These are phyloP conservation scores for Circinella umbellata DNA, from an alignment of 371 early-diverging fungal genomes.

Conservation along the genomic window DNA sequence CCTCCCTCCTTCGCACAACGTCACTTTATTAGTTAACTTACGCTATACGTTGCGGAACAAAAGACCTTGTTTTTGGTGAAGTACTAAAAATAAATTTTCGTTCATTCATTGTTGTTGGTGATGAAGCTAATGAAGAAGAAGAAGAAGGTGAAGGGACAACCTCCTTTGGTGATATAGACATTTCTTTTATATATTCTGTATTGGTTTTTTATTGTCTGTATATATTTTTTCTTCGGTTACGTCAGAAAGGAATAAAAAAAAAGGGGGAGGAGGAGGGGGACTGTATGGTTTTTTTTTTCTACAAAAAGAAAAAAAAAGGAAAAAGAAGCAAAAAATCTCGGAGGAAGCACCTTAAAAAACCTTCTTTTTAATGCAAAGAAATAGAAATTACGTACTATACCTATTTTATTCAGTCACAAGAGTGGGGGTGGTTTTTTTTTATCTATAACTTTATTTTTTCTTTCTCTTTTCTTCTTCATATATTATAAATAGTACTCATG, in stretches of 20 bases:
- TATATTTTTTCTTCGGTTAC: background rate
- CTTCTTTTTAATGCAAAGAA: no score
- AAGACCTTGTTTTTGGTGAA: background rate
- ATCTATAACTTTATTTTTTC: no score
- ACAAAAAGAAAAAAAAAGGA: background rate
- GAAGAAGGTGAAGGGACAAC: conserved; percentile 3
- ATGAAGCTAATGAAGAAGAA: conserved; percentile 12
- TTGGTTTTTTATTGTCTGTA: background rate
- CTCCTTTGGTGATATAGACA: background rate
- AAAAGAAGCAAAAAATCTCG: background rate
- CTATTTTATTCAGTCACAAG: no score
- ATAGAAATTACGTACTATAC: no score
- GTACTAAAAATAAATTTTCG: background rate
- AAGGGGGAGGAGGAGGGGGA: background rate
- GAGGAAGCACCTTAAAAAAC: no score
- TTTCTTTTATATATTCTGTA: background rate
- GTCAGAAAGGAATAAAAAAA: no score
- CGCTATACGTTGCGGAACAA: conserved; percentile 13
- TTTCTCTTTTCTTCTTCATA: no score
- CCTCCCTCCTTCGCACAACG: background rate
- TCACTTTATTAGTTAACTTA: background rate
- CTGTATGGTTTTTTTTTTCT: background rate
- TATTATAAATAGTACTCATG: background rate
- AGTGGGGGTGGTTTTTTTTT: no score
- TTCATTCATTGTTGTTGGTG: conserved; percentile 5